A percentile compares a stretch with the other conserved stretches of the same genome.
These are phyloP conservation scores for Candida smagusa DNA, from an alignment of 1,139 yeast species.

Conservation along the genomic window DNA sequence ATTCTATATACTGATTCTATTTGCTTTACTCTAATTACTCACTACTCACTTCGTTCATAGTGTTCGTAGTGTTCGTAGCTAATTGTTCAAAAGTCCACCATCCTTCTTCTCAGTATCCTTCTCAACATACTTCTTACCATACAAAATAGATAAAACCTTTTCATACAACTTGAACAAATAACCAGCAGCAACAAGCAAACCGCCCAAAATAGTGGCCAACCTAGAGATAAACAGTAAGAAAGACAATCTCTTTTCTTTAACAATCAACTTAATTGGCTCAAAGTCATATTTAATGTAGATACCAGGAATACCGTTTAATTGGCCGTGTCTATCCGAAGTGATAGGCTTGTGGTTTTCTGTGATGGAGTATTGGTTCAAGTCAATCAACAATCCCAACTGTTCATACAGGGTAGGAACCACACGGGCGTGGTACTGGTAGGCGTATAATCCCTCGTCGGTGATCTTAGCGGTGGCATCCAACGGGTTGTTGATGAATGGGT, in stretches of 20 bases:
- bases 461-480: slow-evolving; percentile 69
- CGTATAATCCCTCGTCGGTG: slow-evolving; percentile 43
- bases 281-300: slow-evolving; percentile 81
- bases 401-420: slow-evolving; percentile 83
- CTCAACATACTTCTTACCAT: slow-evolving; percentile 51
- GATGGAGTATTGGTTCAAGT: slow-evolving; percentile 85
- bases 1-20: no score
- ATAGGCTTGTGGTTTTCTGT: slow-evolving; percentile 47
- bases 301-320: slow-evolving; percentile 59
- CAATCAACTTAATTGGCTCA: slow-evolving; percentile 74
- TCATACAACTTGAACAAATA: slow-evolving; percentile 48
- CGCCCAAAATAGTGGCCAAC: slow-evolving; percentile 77
- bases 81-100: slow-evolving; percentile 31
- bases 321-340: slow-evolving; percentile 19
- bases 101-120: slow-evolving; percentile 53
- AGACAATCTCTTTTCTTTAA: slow-evolving; percentile 69
- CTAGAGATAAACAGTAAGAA: slow-evolving; percentile 77
- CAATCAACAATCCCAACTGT: slow-evolving; percentile 66
- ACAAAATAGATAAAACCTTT: slow-evolving; percentile 36
- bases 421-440: slow-evolving; percentile 64
- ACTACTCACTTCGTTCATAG: no score
- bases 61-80: no score
- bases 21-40: no score
- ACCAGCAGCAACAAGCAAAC: slow-evolving; percentile 56
- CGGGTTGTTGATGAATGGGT: slow-evolving; percentile 82